Percentiles rank a stretch among this genome's conserved stretches.
These are phyloP conservation scores for Aureobasidium zeae DNA, from an alignment of 2,329 filamentous ascomycete species.

Conservation along the genomic window DNA sequence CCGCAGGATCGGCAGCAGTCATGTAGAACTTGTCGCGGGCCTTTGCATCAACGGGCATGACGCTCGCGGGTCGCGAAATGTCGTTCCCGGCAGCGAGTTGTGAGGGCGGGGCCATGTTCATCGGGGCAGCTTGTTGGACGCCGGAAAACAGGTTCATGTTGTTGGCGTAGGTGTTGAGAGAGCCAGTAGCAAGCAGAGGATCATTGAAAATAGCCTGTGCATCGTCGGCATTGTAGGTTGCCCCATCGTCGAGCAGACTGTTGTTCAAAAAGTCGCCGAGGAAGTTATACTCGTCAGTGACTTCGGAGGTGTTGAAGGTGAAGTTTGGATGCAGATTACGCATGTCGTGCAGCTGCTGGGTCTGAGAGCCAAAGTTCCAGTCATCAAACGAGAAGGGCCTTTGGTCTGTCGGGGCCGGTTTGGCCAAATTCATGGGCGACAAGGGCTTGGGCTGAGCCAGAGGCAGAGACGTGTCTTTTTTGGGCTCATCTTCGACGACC, in stretches of 20 bases:
- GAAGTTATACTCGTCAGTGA: slow-evolving; percentile 92
- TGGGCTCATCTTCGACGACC: slow-evolving; percentile 28
- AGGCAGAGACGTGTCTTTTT: no score
- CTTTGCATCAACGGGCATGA: slow-evolving; percentile 54
- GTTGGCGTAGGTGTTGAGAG: slow-evolving; percentile 37
- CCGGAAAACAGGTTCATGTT: slow-evolving; percentile 27
- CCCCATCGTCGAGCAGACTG: slow-evolving; percentile 67
- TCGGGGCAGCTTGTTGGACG: slow-evolving; percentile 4
- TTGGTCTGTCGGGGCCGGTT: slow-evolving; percentile 31
- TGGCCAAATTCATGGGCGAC: slow-evolving; percentile 56
- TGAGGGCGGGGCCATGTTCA: slow-evolving; percentile 32
- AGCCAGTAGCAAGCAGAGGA: slow-evolving; percentile 40
- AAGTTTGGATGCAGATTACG: slow-evolving; percentile 88
- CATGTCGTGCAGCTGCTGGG: slow-evolving; percentile 88
- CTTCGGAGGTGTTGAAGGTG: slow-evolving; percentile 89
- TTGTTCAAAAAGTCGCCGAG: slow-evolving; percentile 94
- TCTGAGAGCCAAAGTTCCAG: slow-evolving; percentile 68
- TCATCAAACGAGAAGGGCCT: slow-evolving; percentile 39
- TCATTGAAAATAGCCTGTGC: slow-evolving; percentile 50
- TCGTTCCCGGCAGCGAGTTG: slow-evolving; percentile 42
- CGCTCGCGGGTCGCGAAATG: slow-evolving; percentile 53
- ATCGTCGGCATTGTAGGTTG: slow-evolving; percentile 33
- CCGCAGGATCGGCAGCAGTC: slow-evolving; percentile 88
- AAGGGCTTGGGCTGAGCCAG: slow-evolving; percentile 64
- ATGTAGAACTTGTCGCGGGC: slow-evolving; percentile 85